These are phyloP conservation scores for Physcomitrellopsis africana DNA, from an alignment of 225 moss, liverwort and hornwort species.

Conservation along the genomic window DNA sequence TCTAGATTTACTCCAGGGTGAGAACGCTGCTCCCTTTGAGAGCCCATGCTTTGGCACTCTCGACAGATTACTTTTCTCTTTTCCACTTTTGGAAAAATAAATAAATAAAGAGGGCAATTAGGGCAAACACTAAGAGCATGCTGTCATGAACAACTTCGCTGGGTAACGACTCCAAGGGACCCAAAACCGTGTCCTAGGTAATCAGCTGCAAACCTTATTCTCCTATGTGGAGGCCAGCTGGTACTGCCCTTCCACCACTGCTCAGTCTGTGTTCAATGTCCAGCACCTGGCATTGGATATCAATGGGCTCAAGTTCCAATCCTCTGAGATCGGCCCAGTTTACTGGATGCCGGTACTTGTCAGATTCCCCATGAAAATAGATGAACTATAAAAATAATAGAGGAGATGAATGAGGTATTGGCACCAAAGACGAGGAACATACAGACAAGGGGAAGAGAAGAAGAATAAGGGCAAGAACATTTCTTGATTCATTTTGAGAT, in stretches of 20 bases:
- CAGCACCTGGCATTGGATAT: neutral
- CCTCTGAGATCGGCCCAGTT: neutral
- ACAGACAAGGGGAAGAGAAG: neutral
- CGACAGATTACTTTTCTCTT: no score
- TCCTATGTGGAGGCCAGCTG: no score
- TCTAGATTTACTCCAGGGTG: neutral
- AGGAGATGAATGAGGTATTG: constrained; percentile 28
- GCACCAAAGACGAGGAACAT: constrained; percentile 26
- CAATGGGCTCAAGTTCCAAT: neutral
- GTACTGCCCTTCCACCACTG: neutral
- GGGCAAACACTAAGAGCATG: no score
- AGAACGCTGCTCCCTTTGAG: neutral
- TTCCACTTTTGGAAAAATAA: no score
- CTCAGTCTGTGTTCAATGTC: neutral
- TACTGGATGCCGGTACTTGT: neutral
- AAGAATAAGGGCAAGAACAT: neutral
- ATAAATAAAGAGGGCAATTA: no score
- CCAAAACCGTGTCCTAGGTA: no score
- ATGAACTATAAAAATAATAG: neutral
- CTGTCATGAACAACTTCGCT: no score
- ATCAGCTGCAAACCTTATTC: no score
- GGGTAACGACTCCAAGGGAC: no score
- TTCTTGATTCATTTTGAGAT: neutral
- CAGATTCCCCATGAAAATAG: no score
- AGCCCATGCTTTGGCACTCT: no score